Conservation (phyloP, 345 rosid species). For the Boechera stricta region DNA sequence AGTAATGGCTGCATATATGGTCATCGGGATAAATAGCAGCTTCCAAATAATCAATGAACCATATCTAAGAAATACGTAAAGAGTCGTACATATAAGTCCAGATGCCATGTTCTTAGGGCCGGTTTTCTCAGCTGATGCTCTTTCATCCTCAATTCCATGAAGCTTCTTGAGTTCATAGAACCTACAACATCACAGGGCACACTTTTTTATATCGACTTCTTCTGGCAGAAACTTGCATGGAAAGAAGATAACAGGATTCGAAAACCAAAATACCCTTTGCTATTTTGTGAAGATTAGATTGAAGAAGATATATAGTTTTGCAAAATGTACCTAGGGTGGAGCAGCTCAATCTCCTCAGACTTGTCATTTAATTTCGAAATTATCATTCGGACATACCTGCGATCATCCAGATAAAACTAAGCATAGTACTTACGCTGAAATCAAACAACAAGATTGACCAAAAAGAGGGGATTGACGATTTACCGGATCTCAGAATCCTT, state of each 20-base stretch:
- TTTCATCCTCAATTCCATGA: constrained; percentile 85
- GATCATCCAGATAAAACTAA: constrained; percentile 28
- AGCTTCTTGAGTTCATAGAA: constrained; percentile 73
- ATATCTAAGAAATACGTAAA: constrained; percentile 7
- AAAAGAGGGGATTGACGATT: neutral
- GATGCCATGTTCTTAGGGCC: constrained; percentile 87
- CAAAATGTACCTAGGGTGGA: constrained; percentile 75
- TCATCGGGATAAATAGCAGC: neutral
- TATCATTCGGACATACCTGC: constrained; percentile 81
- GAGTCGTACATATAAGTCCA: constrained; percentile 68
- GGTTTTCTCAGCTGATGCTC: constrained; percentile 53
- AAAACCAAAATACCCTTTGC: neutral
- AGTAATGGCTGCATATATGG: constrained; percentile 69
- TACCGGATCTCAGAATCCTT: constrained; percentile 98
- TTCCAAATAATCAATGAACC: neutral
- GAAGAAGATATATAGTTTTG: constrained; percentile 6
- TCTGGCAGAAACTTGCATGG: constrained; percentile 1
- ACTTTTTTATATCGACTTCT: constrained; percentile 3
- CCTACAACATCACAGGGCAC: constrained; percentile 47
- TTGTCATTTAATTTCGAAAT: constrained; percentile 63
- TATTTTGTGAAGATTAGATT: neutral
- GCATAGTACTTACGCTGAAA: neutral
- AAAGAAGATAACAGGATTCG: constrained; percentile 9
- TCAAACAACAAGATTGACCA: constrained; percentile 16
- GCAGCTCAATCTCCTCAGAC: constrained; percentile 58